Evolutionary conservation across 192 early-diverging fungal genomes (phyloP), one percentile per base, ranked within the genome.

Genomic region (Podila minutissima): DNA sequence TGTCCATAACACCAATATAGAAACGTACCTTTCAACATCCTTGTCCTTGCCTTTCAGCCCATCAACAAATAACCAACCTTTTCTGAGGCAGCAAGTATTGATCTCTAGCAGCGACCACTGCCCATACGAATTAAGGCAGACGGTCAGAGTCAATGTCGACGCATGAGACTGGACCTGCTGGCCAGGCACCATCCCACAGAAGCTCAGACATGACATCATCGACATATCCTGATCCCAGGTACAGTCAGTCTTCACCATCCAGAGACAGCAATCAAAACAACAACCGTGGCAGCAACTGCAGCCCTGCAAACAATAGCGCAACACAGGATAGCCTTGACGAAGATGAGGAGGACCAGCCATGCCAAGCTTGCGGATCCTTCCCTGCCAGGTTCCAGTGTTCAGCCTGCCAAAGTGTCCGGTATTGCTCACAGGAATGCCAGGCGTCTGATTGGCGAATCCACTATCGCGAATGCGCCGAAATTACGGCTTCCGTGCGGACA

Each of bases 351-450:
- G 75, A 72, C 60, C 75, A 78, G n/a, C 75, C 75, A 8, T 78
- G 75, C 26, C 75, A 78, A 26, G 41, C 59, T 26, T 78, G 75
- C 22, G 75, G 69, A 17, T 60, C 57, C 5, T 78, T 78, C 22
- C 75, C 75, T 41, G 75, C 75, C 9, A 29, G 69, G 55, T 78
- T 78, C 69, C 75, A 78, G 53, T 78, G 75, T 63, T 78, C 75
- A 5, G 75, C 75, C 46, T 78, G 75, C 32, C 69, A 79, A 31
- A 66, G 70, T 59, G 76, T 72, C 17, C 77, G 88, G 28, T 93
- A 92, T 67, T 93, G 92, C 68, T 90, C 90, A 24, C 60, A 68
- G 15, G 83, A 84, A 32, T 93, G 92, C 67, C 92, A 93, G 66
- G 75, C 83, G 3, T 58, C 46, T 17, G 87, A 90, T 70, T 92